Evolutionary conservation across 257 asterid species (phyloP), one percentile per base, ranked within the genome.

Genomic region (Cynanchum wilfordii): DNA sequence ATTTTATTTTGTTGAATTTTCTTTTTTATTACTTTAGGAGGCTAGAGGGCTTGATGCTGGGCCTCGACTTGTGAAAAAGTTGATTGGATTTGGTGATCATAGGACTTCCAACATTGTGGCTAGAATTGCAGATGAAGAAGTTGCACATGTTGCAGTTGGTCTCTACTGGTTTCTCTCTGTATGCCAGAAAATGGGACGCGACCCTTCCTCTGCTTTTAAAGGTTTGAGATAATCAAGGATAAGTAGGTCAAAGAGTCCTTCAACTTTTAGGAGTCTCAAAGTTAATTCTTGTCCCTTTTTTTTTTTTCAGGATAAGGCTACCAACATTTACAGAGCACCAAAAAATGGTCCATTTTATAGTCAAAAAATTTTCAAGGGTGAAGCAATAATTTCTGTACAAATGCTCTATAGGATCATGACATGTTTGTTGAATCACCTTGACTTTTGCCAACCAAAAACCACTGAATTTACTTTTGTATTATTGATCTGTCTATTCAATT

Each of bases 1-100:
- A 27, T 62, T 22, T 22, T 50, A 20, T 55, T 20, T 10, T 55
- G 51, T 42, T 40, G 1, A 17, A 33, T 62, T 29, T 24, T 51
- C 15, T n/a, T 72, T 63, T 5, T 16, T 36, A 33, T 33, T 60
- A 16, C 66, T 76, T 22, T 80, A 91, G 99, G 99, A 94, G 82
- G 99, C 99, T 24, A 83, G 99, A 83, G 97, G 99, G 15, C 89
- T 94, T 33, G 99, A 94, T 78, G 99, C 99, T 25, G 99, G 98
- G 73, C 99, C 98, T 30, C 91, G 99, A 54, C 90, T 94, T 42
- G 93, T 91, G 78, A 88, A 88, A 77, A 94, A 88, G 68, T 69
- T 94, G 72, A 73, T 82, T 45, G 96, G 99, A 59, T 94, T 86
- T 76, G 98, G 99, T 59, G 98, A 94, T 83, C 81, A 62, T 56